Evolutionary conservation across 2,329 filamentous ascomycete genomes (phyloP).

Genomic region (Aspergillus neotritici): DNA sequence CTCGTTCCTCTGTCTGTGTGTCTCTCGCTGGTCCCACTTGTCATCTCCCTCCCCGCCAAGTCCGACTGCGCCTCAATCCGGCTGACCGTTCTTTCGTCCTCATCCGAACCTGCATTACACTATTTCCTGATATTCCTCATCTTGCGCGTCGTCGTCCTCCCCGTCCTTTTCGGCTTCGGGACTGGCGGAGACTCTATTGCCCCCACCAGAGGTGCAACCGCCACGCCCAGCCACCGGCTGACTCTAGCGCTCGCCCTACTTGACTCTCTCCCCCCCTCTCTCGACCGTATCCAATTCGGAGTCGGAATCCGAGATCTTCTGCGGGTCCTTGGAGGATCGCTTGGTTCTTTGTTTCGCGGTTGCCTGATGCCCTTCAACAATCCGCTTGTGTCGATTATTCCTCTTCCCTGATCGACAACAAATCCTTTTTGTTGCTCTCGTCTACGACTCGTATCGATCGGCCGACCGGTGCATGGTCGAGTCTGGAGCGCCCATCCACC

Average conservation of each 20-base stretch:
- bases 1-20: too few relatives aligned
- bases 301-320: slow-evolving; percentile 3
- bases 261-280: neutral
- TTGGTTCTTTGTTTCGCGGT: slow-evolving; percentile 9
- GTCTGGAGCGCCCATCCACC: slow-evolving; percentile 5
- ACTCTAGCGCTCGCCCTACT: neutral
- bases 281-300: slow-evolving; percentile 1
- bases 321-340: neutral
- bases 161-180: too few relatives aligned
- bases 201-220: too few relatives aligned
- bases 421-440: slow-evolving; percentile 5
- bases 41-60: too few relatives aligned
- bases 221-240: neutral
- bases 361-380: slow-evolving; percentile 14
- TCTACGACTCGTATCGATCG: slow-evolving; percentile 7
- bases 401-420: neutral
- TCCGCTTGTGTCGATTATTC: neutral
- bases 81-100: too few relatives aligned
- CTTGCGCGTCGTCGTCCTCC: too few relatives aligned
- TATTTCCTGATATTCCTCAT: too few relatives aligned
- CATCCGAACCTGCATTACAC: too few relatives aligned
- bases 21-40: too few relatives aligned
- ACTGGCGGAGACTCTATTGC: too few relatives aligned
- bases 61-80: too few relatives aligned
- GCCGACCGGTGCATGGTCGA: neutral